Base-by-base conservation (phyloP, 2,329 filamentous ascomycete genomes). In the Trichoderma aggressivum region DNA sequence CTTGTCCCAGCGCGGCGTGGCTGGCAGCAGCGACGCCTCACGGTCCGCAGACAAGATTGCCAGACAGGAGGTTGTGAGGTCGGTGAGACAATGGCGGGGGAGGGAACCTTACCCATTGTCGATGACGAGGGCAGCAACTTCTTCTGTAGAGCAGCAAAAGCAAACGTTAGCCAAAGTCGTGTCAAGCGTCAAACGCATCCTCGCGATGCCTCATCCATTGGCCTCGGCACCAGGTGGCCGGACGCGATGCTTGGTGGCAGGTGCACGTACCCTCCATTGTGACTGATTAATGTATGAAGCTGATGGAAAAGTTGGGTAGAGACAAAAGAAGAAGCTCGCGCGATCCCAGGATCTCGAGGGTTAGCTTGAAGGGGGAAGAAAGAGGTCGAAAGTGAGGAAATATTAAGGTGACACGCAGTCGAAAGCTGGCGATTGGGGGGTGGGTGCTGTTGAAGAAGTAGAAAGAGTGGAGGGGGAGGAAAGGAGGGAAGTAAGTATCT, bases 81-180 rank as follows among this genome's bases (percentile, higher is more conserved):
- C 78, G 78, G 78, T 80, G 80, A 81, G 78, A 77, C 75, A 79
- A 75, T 61, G 67, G 75, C 73, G 73, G 76, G 77, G 77, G 80
- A 86, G 88, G 30, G 30, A 16, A 34, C n/a, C 94, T 93, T 95
- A 99, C 96, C 96, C 96, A 98, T 99, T 99, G 94, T 99, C 96
- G 88, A 99, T 98, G 87, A 99, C 96, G 93, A 99, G 94, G 86
- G 96, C 96, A 86, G 96, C 96, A 87, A 99, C 96, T 94, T 99
- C 96, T 91, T 99, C 96, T 98, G 84, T 86, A 86, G 75, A 74
- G 74, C 75, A 78, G 74, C 82, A 77, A 77, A 73, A 47, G 18
- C 21, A 66, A 14, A 76, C 39, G 81, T 87, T 77, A 88, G 87
- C 80, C 80, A 26, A 59, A 79, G 70, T 61, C 64, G 72, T 67